Evolutionary conservation across 1,139 yeast species (phyloP).

Genomic region (Geotrichum bryndzae): DNA sequence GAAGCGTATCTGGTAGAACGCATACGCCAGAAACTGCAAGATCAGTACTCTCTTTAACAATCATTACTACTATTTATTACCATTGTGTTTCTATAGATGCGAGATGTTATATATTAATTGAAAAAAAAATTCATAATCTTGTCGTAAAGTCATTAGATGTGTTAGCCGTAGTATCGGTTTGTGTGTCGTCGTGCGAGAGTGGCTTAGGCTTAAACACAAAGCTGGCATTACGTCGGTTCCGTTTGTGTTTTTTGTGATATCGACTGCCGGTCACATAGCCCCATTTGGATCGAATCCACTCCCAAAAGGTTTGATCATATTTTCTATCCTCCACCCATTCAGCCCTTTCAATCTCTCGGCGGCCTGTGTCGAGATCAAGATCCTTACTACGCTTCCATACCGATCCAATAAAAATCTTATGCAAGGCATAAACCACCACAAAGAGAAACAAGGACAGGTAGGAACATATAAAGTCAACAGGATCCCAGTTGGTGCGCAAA

Average conservation of each 20-base stretch:
- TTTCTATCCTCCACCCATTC: conserved; percentile 38
- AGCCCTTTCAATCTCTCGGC: conserved; percentile 51
- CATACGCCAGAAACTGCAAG: conserved; percentile 42
- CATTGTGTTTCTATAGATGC: background rate
- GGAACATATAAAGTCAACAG: conserved; percentile 57
- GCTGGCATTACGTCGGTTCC: background rate
- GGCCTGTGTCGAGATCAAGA: conserved; percentile 70
- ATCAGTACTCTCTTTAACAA: conserved; percentile 22
- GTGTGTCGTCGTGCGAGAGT: background rate
- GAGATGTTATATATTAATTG: background rate
- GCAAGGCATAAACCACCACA: conserved; percentile 48
- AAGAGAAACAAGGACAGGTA: conserved; percentile 61
- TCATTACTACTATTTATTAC: background rate
- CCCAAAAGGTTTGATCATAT: conserved; percentile 19
- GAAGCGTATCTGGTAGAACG: conserved; percentile 45
- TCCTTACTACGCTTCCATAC: conserved; percentile 39
- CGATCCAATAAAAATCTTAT: conserved; percentile 43
- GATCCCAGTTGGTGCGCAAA: conserved; percentile 55
- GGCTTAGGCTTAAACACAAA: background rate
- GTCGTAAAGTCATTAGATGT: background rate
- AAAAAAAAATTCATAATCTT: background rate
- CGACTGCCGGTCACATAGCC: conserved; percentile 10
- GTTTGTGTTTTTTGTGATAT: conserved; percentile 4
- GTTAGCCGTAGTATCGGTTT: background rate
- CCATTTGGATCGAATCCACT: conserved; percentile 11